A percentile compares a stretch with the other conserved stretches of the same genome.
These are phyloP conservation scores for Alternaria triticimaculans DNA, from an alignment of 2,329 filamentous ascomycete species.

Conservation along the genomic window DNA sequence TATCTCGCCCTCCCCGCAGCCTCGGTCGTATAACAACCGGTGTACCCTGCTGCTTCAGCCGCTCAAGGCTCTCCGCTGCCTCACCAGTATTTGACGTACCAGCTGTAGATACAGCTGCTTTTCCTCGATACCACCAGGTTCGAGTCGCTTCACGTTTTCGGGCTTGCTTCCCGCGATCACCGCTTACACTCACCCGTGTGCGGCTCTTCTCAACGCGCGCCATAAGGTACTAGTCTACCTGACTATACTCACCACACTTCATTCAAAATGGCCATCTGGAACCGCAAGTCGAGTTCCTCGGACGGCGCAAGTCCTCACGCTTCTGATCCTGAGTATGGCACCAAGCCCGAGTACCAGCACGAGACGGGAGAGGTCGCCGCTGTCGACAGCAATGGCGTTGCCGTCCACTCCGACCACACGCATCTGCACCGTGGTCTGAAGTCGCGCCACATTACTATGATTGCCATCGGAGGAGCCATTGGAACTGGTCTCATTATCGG, in stretches of 20 bases:
- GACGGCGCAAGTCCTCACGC: conserved; percentile 33
- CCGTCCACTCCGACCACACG: conserved; percentile 33
- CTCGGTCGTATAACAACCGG: conserved; percentile 28
- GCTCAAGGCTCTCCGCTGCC: conserved; percentile 27
- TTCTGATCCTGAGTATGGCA: conserved; percentile 31
- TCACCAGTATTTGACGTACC: conserved; percentile 21
- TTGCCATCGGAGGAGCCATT: conserved; percentile 77
- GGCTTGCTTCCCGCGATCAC: conserved; percentile 9
- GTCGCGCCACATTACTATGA: conserved; percentile 65
- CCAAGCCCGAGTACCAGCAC: conserved; percentile 17
- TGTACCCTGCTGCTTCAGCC: conserved; percentile 16
- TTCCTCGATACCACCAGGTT: not conserved
- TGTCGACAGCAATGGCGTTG: conserved; percentile 33
- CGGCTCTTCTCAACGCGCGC: conserved; percentile 4
- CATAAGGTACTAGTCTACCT: conserved; percentile 8
- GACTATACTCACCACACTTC: not conserved
- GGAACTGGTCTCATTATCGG: conserved; percentile 77
- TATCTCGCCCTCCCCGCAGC: conserved; percentile 17
- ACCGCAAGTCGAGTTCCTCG: conserved; percentile 37
- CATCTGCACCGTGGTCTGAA: conserved; percentile 61
- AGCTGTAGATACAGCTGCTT: conserved; percentile 1
- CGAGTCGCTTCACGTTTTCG: conserved; percentile 6
- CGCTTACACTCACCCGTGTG: conserved; percentile 12
- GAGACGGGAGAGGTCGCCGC: conserved; percentile 21
- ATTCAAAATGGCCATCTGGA: conserved; percentile 36